Evolutionary conservation across 1,139 yeast species (phyloP).

Genomic region (Sugiyamaella novakii): DNA sequence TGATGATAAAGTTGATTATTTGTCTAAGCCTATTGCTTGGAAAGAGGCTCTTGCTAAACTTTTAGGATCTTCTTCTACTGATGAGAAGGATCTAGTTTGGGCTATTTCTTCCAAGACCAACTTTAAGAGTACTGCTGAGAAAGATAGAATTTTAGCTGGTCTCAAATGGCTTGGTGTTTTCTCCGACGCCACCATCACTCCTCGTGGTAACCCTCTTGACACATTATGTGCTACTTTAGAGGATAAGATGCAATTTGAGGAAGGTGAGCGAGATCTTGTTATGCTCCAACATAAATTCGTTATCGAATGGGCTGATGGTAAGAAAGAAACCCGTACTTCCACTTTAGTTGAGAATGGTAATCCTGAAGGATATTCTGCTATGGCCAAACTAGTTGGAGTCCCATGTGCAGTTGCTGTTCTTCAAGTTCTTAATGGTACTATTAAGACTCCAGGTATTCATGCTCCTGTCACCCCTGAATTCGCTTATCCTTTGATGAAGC

Average conservation of each 20-base stretch:
- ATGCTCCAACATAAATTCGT: conserved; percentile 97
- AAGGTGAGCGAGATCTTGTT: conserved; percentile 94
- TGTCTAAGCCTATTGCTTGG: conserved; percentile 66
- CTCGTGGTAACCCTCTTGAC: conserved; percentile 94
- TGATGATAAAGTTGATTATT: conserved; percentile 69
- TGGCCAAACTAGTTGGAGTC: conserved; percentile 98
- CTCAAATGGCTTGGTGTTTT: conserved; percentile 93
- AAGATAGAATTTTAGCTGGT: conserved; percentile 84
- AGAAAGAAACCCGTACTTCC: conserved; percentile 87
- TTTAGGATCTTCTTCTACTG: conserved; percentile 69
- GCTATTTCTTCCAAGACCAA: conserved; percentile 76
- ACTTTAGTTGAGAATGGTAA: conserved; percentile 94
- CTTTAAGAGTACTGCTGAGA: conserved; percentile 80
- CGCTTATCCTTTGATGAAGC: conserved; percentile 87
- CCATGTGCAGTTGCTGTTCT: conserved; percentile 96
- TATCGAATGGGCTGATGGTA: conserved; percentile 93
- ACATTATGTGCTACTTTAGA: conserved; percentile 96
- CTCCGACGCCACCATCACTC: conserved; percentile 71
- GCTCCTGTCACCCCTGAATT: conserved; percentile 94
- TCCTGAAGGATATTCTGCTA: conserved; percentile 92
- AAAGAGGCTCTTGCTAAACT: conserved; percentile 79
- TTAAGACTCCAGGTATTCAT: conserved; percentile 76
- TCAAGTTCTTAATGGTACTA: conserved; percentile 82
- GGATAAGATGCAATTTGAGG: conserved; percentile 92
- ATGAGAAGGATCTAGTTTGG: conserved; percentile 71